A percentile compares a stretch with the other conserved stretches of the same genome.
These are phyloP conservation scores for Staphylotrichum tortipilum DNA, from an alignment of 495 filamentous ascomycete genomes.

Conservation along the genomic window DNA sequence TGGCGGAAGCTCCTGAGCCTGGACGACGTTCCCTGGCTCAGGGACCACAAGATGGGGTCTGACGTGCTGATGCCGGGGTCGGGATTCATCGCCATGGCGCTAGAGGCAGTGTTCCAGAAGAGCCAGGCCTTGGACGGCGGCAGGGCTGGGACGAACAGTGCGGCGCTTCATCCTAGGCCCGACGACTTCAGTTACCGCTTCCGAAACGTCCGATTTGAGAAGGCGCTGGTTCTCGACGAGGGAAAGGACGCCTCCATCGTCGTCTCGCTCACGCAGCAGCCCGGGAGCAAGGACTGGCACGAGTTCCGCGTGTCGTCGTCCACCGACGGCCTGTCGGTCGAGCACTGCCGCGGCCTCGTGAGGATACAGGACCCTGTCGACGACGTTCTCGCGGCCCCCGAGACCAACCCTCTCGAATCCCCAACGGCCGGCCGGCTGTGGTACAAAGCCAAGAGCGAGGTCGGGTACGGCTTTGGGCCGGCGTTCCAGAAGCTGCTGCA, in stretches of 20 bases:
- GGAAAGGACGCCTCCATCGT: background rate
- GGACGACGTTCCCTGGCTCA: conserved; percentile 27
- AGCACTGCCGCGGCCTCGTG: conserved; percentile 10
- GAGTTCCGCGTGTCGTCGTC: conserved; percentile 10
- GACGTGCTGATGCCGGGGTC: conserved; percentile 17
- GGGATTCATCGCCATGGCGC: conserved; percentile 7
- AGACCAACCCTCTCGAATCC: background rate
- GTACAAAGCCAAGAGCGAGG: conserved; percentile 26
- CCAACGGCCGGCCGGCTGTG: conserved; percentile 10
- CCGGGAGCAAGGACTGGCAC: conserved; percentile 9
- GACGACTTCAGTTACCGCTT: conserved; percentile 2
- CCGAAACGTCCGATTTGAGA: conserved; percentile 3
- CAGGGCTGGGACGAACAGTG: background rate
- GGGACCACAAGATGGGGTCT: conserved; percentile 32
- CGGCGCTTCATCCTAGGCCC: no score
- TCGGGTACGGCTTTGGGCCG: conserved; percentile 24
- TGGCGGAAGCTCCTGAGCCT: conserved; percentile 37
- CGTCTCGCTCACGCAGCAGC: background rate
- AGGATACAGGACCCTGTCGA: conserved; percentile 3
- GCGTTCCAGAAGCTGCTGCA: conserved; percentile 18
- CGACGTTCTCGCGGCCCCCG: background rate
- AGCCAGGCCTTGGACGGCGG: background rate
- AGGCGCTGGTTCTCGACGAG: conserved; percentile 12
- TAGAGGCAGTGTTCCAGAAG: conserved; percentile 12
- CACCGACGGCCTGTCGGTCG: background rate